These are phyloP conservation scores for Vanrija pseudolonga DNA, from an alignment of 1,284 basidiomycete genomes.

Conservation along the genomic window DNA sequence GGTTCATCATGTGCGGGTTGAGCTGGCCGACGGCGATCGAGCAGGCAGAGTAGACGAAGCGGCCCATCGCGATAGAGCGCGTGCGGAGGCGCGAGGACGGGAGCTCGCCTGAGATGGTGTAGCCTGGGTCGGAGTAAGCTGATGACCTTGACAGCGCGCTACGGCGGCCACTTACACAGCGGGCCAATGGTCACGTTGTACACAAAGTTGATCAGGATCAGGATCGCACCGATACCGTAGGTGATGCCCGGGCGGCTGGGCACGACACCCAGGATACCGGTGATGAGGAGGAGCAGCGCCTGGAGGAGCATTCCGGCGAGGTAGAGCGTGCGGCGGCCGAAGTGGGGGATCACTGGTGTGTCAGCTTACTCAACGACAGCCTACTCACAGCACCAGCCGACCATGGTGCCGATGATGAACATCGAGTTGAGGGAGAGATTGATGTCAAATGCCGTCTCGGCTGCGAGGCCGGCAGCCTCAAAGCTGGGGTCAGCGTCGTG, in stretches of 20 bases:
- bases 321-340: constrained; percentile 14
- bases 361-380: background rate
- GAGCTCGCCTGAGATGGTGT: constrained; percentile 33
- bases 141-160: no score
- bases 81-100: constrained; percentile 40
- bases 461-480: constrained; percentile 44
- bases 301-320: constrained; percentile 15
- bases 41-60: constrained; percentile 46
- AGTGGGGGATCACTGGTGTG: constrained; percentile 4
- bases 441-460: constrained; percentile 39
- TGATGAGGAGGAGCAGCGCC: constrained; percentile 8
- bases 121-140: no score
- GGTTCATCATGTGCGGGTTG: constrained; percentile 4
- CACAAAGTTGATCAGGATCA: constrained; percentile 25
- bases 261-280: constrained; percentile 12
- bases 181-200: constrained; percentile 21
- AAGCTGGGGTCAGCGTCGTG: no score
- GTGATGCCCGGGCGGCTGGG: background rate
- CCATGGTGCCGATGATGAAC: background rate
- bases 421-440: constrained; percentile 26
- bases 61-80: constrained; percentile 52
- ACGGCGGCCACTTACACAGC: constrained; percentile 14
- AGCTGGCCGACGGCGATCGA: constrained; percentile 11
- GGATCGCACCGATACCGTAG: constrained; percentile 11
- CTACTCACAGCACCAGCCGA: background rate